Evolutionary conservation across 179 eudicot genomes (phyloP).

Genomic region (Nepenthes alata): DNA sequence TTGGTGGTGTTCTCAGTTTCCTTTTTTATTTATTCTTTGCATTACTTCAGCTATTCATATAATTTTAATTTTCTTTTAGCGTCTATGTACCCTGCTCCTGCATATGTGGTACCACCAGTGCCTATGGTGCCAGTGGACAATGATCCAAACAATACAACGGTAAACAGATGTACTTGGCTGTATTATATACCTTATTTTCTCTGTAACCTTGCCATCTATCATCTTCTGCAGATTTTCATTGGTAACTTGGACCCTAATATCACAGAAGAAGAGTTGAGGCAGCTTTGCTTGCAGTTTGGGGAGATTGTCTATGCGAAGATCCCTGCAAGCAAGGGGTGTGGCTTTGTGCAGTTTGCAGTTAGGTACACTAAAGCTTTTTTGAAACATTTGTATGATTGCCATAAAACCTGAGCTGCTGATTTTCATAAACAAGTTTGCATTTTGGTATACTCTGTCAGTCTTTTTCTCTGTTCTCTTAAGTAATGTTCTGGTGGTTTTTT

Average conservation of each 20-base stretch:
- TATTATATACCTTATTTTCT: neutral
- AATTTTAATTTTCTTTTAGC: constrained; percentile 12
- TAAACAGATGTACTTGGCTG: constrained; percentile 21
- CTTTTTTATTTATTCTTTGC: neutral
- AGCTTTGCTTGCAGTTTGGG: constrained; percentile 73
- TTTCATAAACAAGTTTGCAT: too few species aligned
- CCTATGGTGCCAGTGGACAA: constrained; percentile 48
- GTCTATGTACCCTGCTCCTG: constrained; percentile 66
- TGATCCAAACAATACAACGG: constrained; percentile 83
- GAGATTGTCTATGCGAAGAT: constrained; percentile 82
- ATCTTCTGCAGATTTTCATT: constrained; percentile 49
- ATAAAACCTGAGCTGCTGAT: too few species aligned
- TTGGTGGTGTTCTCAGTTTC: neutral
- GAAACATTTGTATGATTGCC: neutral
- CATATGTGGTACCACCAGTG: constrained; percentile 43
- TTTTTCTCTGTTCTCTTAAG: too few species aligned
- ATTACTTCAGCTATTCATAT: neutral
- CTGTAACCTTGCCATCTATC: neutral
- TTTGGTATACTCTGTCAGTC: too few species aligned
- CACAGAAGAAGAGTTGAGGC: constrained; percentile 84
- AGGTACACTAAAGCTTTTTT: constrained; percentile 25
- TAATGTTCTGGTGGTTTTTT: too few species aligned
- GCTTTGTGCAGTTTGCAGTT: constrained; percentile 78
- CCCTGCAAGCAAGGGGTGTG: constrained; percentile 77
- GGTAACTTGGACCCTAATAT: constrained; percentile 85